phyloP scores from a whole-genome alignment of 371 early-diverging fungal species.

The Vairimorpha ceranae region DNA sequence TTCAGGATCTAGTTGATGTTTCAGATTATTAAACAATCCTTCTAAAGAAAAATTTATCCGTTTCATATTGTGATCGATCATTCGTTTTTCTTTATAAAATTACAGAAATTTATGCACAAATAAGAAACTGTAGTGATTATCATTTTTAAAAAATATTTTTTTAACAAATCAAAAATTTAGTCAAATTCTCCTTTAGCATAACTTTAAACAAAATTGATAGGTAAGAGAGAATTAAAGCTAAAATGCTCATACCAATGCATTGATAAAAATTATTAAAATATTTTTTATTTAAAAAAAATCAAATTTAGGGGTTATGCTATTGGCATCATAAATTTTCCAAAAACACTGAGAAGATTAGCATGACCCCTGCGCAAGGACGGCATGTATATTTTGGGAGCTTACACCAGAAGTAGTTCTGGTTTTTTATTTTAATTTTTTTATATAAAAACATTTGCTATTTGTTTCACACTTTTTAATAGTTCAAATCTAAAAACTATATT shows the following conservation, averaged over 20 bases:
- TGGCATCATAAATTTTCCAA: conserved; percentile 41
- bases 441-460: background rate
- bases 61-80: background rate
- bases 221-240: too few species aligned
- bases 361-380: conserved; percentile 64
- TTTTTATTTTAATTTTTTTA: conserved; percentile 35
- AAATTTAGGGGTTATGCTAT: conserved; percentile 28
- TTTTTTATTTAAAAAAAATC: too few species aligned
- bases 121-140: too few species aligned
- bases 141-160: too few species aligned
- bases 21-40: background rate
- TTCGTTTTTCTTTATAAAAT: background rate
- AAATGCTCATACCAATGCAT: too few species aligned
- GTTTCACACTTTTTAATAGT: background rate
- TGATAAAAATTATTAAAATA: too few species aligned
- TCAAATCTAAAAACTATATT: background rate
- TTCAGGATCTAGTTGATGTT: background rate
- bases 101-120: background rate
- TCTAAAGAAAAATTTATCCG: conserved; percentile 4
- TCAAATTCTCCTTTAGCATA: too few species aligned
- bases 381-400: conserved; percentile 50
- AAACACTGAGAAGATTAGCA: conserved; percentile 64
- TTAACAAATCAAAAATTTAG: too few species aligned
- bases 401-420: conserved; percentile 25
- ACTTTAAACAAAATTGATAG: too few species aligned